phyloP scores from a whole-genome alignment of 192 early-diverging fungal species.

The Coemansia sp. region DNA sequence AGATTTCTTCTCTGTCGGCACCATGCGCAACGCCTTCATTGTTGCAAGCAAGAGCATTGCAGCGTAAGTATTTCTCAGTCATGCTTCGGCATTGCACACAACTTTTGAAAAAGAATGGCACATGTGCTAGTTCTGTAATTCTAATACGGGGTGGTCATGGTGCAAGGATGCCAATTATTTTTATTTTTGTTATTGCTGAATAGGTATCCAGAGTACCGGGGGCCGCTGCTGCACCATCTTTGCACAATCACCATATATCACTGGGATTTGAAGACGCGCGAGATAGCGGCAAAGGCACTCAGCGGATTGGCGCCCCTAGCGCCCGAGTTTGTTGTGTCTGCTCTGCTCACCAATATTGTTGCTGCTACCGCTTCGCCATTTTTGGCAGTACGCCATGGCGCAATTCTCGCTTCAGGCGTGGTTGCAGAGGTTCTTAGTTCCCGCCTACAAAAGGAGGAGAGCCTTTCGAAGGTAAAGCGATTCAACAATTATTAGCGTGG shows the following conservation, averaged over 20 bases:
- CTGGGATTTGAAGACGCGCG: slow-evolving; percentile 85
- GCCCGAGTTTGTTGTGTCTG: slow-evolving; percentile 55
- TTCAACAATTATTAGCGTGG: neutral
- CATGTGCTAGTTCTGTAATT: neutral
- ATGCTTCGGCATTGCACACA: neutral
- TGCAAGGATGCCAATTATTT: too few relatives aligned
- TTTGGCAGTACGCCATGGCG: slow-evolving; percentile 54
- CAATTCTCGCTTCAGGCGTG: slow-evolving; percentile 35
- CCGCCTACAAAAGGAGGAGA: slow-evolving; percentile 8
- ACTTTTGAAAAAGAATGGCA: too few relatives aligned
- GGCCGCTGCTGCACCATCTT: slow-evolving; percentile 72
- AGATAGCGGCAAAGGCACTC: slow-evolving; percentile 74
- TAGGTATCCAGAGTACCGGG: slow-evolving; percentile 71
- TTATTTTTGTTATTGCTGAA: neutral
- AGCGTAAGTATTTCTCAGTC: slow-evolving; percentile 34
- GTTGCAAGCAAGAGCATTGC: slow-evolving; percentile 73
- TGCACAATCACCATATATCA: slow-evolving; percentile 67
- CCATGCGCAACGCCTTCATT: slow-evolving; percentile 71
- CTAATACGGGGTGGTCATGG: neutral
- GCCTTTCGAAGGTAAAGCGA: slow-evolving; percentile 25
- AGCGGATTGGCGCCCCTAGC: slow-evolving; percentile 62
- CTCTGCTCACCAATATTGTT: slow-evolving; percentile 61
- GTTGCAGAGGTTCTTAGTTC: slow-evolving; percentile 35
- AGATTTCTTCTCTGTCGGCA: slow-evolving; percentile 93
- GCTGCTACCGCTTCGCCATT: slow-evolving; percentile 35